phyloP scores from a whole-genome alignment of 495 filamentous ascomycete species.

The Xylaria intraflava region DNA sequence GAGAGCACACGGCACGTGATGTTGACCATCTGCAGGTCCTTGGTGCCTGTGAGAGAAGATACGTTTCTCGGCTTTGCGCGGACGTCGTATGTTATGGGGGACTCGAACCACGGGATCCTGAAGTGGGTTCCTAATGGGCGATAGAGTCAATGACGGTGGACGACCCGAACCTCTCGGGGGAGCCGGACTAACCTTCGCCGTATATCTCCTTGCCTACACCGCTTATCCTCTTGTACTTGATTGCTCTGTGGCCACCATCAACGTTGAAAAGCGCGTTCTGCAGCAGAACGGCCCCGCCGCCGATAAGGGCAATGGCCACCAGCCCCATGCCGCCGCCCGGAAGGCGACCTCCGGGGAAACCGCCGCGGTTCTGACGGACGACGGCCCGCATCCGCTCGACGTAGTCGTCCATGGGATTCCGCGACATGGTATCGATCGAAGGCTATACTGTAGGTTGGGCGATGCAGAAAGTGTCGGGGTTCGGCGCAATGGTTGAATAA shows the following conservation, averaged over 20 bases:
- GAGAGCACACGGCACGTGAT: conserved; percentile 99
- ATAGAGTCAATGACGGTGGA: conserved; percentile 9
- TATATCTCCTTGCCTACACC: conserved; percentile 98
- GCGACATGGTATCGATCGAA: conserved; percentile 37
- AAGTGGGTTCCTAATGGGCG: conserved; percentile 75
- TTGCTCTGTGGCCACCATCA: conserved; percentile 96
- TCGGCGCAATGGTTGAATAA: not conserved
- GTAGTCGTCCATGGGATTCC: conserved; percentile 41
- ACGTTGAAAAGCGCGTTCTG: conserved; percentile 98
- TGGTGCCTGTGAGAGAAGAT: conserved; percentile 94
- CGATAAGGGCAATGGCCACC: conserved; percentile 46
- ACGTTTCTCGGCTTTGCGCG: conserved; percentile 96
- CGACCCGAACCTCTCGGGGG: not conserved
- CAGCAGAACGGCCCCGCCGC: conserved; percentile 55
- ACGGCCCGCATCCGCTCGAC: conserved; percentile 26
- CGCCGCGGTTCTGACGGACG: conserved; percentile 26
- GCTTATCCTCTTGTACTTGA: conserved; percentile 91
- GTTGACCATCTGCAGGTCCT: conserved; percentile 99
- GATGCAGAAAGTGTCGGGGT: not conserved
- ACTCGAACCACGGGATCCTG: conserved; percentile 93
- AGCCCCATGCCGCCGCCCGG: conserved; percentile 27
- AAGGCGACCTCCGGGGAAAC: conserved; percentile 35
- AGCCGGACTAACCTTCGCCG: conserved; percentile 65
- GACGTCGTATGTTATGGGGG: conserved; percentile 92
- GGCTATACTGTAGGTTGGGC: not conserved